A percentile compares a stretch with the other conserved stretches of the same genome.
These are phyloP conservation scores for Corinectria fuckeliana DNA, from an alignment of 2,329 filamentous ascomycete genomes.

Conservation along the genomic window DNA sequence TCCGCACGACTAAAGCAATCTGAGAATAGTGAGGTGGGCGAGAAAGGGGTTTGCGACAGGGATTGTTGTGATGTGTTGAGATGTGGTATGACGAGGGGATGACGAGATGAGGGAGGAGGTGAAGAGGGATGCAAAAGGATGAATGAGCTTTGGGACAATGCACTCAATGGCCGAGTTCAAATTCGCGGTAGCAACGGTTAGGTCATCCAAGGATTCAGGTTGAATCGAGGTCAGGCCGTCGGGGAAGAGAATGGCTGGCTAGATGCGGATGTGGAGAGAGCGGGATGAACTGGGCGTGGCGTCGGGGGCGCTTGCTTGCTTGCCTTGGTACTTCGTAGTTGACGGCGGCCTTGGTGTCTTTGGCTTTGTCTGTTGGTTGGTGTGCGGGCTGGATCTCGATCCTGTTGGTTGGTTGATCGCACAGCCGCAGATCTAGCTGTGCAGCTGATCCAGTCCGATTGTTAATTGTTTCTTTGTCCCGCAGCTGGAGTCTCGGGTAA, in stretches of 20 bases:
- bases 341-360: not conserved
- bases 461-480: not conserved
- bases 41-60: not conserved
- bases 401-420: constrained; percentile 2
- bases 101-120: not conserved
- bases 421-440: not conserved
- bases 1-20: constrained; percentile 2
- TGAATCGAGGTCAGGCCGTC: not conserved
- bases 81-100: not conserved
- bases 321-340: too few relatives aligned
- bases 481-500: constrained; percentile 1
- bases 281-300: not conserved
- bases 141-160: too few relatives aligned
- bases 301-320: not conserved
- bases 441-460: not conserved
- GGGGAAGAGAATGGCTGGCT: not conserved
- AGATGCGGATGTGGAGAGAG: not conserved
- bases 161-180: not conserved
- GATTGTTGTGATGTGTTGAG: not conserved
- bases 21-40: not conserved
- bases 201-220: not conserved
- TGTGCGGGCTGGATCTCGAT: not conserved
- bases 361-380: not conserved
- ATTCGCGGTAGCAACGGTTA: not conserved
- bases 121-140: not conserved